phyloP scores from a whole-genome alignment of 768 basidiomycete species.

The Hydnomerulius pinastri region DNA sequence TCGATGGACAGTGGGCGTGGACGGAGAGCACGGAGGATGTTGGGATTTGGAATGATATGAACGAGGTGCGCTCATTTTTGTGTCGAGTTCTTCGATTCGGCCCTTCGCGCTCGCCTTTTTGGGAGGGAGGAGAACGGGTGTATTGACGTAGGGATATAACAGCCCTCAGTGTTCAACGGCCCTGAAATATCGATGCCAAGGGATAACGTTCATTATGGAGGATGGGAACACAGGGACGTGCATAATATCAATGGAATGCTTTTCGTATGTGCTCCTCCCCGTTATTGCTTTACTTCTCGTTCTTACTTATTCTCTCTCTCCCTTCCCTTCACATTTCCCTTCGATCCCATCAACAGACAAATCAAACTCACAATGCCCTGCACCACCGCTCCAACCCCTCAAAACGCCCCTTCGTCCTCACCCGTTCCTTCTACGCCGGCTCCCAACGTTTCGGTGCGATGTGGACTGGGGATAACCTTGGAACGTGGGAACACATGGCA shows the following conservation, averaged over 20 bases:
- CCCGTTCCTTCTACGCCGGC: slow-evolving; percentile 92
- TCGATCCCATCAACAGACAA: slow-evolving; percentile 53
- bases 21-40: slow-evolving; percentile 78
- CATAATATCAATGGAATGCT: slow-evolving; percentile 99
- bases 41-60: slow-evolving; percentile 99
- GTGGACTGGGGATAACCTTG: slow-evolving; percentile 99
- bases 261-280: slow-evolving; percentile 54
- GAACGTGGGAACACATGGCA: slow-evolving; percentile 97
- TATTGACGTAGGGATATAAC: background rate
- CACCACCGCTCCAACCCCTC: slow-evolving; percentile 71
- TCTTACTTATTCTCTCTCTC: background rate
- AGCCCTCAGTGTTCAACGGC: slow-evolving; percentile 98
- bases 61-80: slow-evolving; percentile 91
- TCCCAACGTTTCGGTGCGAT: slow-evolving; percentile 96
- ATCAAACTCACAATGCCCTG: slow-evolving; percentile 81
- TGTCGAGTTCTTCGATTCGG: no score
- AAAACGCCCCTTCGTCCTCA: slow-evolving; percentile 92
- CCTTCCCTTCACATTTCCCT: background rate
- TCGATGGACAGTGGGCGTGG: slow-evolving; percentile 70
- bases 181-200: slow-evolving; percentile 89
- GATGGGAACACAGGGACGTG: slow-evolving; percentile 97
- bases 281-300: background rate
- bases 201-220: slow-evolving; percentile 82
- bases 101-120: no score
- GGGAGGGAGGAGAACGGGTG: no score